Base-by-base conservation (phyloP, 2,329 filamentous ascomycete genomes). In the Mycosphaerella arachidis region DNA sequence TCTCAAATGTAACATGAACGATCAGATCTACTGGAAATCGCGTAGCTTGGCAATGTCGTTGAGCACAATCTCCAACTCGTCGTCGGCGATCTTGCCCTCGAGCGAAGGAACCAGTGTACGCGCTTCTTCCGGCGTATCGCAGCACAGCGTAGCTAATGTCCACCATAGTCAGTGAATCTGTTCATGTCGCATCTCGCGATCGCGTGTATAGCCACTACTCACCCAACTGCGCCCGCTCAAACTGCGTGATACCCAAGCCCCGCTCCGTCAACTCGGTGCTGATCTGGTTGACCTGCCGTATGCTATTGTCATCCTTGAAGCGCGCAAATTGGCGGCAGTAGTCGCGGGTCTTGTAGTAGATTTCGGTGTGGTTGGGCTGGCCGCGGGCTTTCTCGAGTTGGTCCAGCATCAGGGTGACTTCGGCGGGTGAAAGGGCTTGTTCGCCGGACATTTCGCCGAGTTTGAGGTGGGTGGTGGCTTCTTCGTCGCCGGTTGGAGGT, bases 281-380 rank as follows among this genome's bases (percentile, higher is more conserved):
- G 55, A 70, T 70, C 48, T 64, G 65, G 54, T 71, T 83, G 68
- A 97, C 80, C 61, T 91, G 86, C 77, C 96, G 92, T 33, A 97
- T 91, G n/a, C 91, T 90, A 78, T 96, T 90, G 72, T 96, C 90
- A 67, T 94, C 87, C 79, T 96, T 96, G 83, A 97, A 97, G 37
- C 94, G 90, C 18, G 92, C 89, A 77, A 99, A 99, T 64, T 92
- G 87, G 70, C 96, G 92, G 56, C 97, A 86, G 77, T 97, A 97
- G 72, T 92, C 91, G 66, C 92, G 84, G 29, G 92, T 72, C 58
- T 71, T 71, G 63, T 65, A 57, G 63, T 65, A 68, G 58, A 68
- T 59, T 53, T 75, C 74, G 68, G 72, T 75, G 70, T 92, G 92
- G 69, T 63, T 66, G 43, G 58, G 59, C 87, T 58, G 53, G 53